These are phyloP conservation scores for Trametes coccinea DNA, from an alignment of 768 basidiomycete genomes.

Conservation along the genomic window DNA sequence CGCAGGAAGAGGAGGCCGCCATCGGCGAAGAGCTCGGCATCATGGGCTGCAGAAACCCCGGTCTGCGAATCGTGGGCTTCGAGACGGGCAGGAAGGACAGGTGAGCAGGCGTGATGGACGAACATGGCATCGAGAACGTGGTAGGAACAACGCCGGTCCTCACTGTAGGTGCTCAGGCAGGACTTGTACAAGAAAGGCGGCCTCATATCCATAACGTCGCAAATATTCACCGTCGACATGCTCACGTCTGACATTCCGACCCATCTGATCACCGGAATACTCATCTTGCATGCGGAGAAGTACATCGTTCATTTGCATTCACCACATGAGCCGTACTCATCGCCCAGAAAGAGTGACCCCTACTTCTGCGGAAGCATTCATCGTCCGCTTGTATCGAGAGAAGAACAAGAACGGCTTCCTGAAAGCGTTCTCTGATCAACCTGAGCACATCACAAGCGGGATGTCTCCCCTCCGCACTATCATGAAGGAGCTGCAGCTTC, in stretches of 20 bases:
- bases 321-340: background rate
- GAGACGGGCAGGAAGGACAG: slow-evolving; percentile 80
- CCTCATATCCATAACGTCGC: slow-evolving; percentile 87
- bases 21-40: slow-evolving; percentile 92
- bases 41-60: slow-evolving; percentile 88
- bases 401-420: slow-evolving; percentile 89
- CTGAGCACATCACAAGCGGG: slow-evolving; percentile 91
- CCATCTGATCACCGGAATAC: slow-evolving; percentile 82
- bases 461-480: slow-evolving; percentile 89
- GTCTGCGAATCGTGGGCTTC: slow-evolving; percentile 78
- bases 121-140: background rate
- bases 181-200: slow-evolving; percentile 87
- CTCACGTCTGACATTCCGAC: slow-evolving; percentile 83
- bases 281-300: slow-evolving; percentile 92
- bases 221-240: slow-evolving; percentile 95
- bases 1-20: slow-evolving; percentile 83
- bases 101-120: slow-evolving; percentile 41
- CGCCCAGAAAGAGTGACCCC: slow-evolving; percentile 69
- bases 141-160: background rate
- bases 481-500: slow-evolving; percentile 89
- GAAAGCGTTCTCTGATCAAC: slow-evolving; percentile 97
- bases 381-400: slow-evolving; percentile 87
- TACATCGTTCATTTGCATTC: slow-evolving; percentile 30
- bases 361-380: slow-evolving; percentile 87
- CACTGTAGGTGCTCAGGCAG: slow-evolving; percentile 47